A percentile compares a stretch with the other conserved stretches of the same genome.
These are phyloP conservation scores for Centella asiatica DNA, from an alignment of 129 eudicot genomes.

Conservation along the genomic window DNA sequence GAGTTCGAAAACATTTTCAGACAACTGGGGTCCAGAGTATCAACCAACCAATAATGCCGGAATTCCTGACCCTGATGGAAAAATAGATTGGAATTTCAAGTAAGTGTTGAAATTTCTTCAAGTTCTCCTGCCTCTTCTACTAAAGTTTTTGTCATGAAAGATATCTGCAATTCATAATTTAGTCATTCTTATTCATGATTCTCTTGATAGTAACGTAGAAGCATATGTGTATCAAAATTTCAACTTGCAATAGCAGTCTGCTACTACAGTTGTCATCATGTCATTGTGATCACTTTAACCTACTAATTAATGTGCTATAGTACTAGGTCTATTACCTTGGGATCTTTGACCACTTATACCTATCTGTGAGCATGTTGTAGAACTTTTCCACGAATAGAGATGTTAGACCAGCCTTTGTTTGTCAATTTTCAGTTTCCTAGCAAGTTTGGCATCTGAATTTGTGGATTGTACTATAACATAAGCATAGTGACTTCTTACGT, in stretches of 20 bases:
- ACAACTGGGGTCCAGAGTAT: conserved; percentile 80
- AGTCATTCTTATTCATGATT: not conserved
- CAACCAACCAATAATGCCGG: conserved; percentile 90
- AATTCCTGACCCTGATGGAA: conserved; percentile 87
- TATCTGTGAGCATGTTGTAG: no score
- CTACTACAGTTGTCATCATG: not conserved
- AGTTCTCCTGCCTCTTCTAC: not conserved
- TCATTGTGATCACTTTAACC: not conserved
- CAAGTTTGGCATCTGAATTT: no score
- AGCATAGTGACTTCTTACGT: no score
- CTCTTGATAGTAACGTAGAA: not conserved
- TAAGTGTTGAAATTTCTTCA: conserved; percentile 21
- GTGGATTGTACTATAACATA: not conserved
- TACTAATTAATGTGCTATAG: not conserved
- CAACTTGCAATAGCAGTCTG: not conserved
- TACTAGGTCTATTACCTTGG: not conserved
- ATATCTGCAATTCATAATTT: not conserved
- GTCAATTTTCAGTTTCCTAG: no score
- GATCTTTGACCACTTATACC: no score
- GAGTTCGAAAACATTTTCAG: conserved; percentile 65
- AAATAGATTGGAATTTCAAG: conserved; percentile 87
- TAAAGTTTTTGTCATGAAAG: not conserved
- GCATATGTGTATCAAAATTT: not conserved
- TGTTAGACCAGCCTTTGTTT: no score
- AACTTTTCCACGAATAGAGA: no score